phyloP scores from a whole-genome alignment of 140 eudicot species.

The Anethum foeniculum region DNA sequence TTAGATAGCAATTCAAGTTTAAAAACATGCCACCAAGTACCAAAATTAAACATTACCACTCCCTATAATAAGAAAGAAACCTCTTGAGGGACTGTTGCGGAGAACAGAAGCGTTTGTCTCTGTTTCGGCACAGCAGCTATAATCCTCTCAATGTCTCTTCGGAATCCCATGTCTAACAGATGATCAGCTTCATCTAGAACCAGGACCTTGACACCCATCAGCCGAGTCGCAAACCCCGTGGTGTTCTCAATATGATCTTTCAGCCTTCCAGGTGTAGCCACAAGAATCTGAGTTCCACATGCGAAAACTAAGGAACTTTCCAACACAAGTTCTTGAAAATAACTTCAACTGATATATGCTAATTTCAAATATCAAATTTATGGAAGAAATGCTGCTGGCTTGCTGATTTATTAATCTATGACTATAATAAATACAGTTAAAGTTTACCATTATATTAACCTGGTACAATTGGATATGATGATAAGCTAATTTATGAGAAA shows the following conservation, averaged over 20 bases:
- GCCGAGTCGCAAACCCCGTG: constrained; percentile 79
- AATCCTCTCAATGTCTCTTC: constrained; percentile 83
- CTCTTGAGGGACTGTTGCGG: constrained; percentile 94
- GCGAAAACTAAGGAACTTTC: constrained; percentile 1
- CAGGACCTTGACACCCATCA: constrained; percentile 84
- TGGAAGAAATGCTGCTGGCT: neutral
- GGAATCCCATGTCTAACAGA: constrained; percentile 95
- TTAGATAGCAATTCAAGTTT: constrained; percentile 4
- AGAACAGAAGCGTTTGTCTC: constrained; percentile 86
- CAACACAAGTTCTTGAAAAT: neutral
- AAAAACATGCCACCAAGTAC: neutral
- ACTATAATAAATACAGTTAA: neutral
- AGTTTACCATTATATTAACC: neutral
- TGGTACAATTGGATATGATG: neutral
- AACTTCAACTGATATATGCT: neutral
- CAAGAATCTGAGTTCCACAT: constrained; percentile 58
- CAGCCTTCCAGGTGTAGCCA: constrained; percentile 99
- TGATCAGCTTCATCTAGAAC: constrained; percentile 99
- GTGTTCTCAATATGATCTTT: constrained; percentile 93
- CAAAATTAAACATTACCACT: constrained; percentile 16
- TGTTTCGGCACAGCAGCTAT: constrained; percentile 87
- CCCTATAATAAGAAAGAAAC: constrained; percentile 44
- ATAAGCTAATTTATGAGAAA: neutral
- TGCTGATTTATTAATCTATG: neutral
- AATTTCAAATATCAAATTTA: neutral